Percentiles rank a stretch among this genome's conserved stretches.
phyloP scores from a whole-genome alignment of 441 rosid genomes.

The Populus hybrid region DNA sequence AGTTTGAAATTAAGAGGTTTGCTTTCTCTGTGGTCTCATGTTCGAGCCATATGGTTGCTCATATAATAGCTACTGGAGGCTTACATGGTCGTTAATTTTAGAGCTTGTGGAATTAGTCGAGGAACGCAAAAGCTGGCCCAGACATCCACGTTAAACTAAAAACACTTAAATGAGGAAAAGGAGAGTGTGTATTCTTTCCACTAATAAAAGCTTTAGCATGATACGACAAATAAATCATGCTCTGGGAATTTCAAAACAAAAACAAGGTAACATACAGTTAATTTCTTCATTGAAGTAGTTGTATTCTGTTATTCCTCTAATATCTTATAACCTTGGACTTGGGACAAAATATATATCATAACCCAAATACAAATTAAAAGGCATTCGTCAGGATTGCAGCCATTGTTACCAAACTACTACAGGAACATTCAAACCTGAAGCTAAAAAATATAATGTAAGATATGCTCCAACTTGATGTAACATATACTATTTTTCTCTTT shows the following conservation, averaged over 20 bases:
- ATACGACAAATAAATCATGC: background rate
- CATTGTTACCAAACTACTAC: background rate
- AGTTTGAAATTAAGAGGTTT: too few relatives aligned
- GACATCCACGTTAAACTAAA: too few relatives aligned
- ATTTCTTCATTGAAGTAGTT: background rate
- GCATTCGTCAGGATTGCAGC: background rate
- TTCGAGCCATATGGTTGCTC: too few relatives aligned
- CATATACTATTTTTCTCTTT: too few relatives aligned
- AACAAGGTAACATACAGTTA: background rate
- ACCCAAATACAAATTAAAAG: background rate
- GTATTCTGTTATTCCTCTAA: background rate
- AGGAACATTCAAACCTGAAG: background rate
- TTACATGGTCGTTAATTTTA: too few relatives aligned
- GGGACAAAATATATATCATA: background rate
- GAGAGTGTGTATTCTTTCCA: background rate
- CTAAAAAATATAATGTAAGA: background rate
- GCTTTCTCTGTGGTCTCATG: too few relatives aligned
- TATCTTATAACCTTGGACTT: background rate
- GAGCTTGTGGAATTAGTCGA: too few relatives aligned
- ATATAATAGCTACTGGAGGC: too few relatives aligned
- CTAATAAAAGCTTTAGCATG: constrained; percentile 1
- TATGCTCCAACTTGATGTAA: background rate
- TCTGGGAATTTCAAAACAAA: background rate
- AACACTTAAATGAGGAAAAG: too few relatives aligned
- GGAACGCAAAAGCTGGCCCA: too few relatives aligned